Base-by-base conservation (phyloP, 257 asterid species). In the Nicotiana attenuata region DNA sequence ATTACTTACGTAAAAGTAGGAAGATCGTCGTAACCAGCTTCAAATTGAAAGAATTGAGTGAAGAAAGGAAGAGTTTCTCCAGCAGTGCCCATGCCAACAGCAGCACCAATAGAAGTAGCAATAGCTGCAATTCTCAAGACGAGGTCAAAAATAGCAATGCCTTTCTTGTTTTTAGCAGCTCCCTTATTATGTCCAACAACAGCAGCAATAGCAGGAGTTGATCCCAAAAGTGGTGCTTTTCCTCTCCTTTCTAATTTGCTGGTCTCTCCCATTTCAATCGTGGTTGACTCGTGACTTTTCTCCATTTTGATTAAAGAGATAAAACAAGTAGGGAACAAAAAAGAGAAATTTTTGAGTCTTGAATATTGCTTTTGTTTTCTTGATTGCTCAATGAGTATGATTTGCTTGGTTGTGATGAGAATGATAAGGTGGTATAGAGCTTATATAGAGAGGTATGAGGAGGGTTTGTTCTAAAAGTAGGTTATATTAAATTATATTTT, bases 161-260 rank as follows among this genome's bases (percentile, higher is more conserved):
- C 89, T 10, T 67, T 87, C 33, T 65, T 85, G 41, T 85, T 73
- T 10, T 87, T 71, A 45, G 15, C 78, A 71, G 19, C 88, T 53
- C 85, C 89, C 9, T 77, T 86, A 73, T 26, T 81, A 38, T 38
- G 47, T 5, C 73, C 81, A 38, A 69, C 85, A 11, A 19, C 77
- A 29, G 78, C 82, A 16, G 88, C 63, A 9, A 83, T 77, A 3
- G 81, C 80, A 1, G 81, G 31, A 16, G 84, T 38, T 64, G 79
- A 75, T 24, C 90, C 89, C 7, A 93, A 88, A 22, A 94, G 94
- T 3, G 93, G 93, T 26, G 96, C 93, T 80, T 94, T 94, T 47
- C 97, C 97, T 79, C 91, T 93, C 68, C 89, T 89, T 78, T 93
- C 98, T 75, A 75, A 50, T 63, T 80, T 90, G 92, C 92, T 91